Evolutionary conservation across 2,329 filamentous ascomycete genomes (phyloP).

Genomic region (Plectosphaerella plurivora): DNA sequence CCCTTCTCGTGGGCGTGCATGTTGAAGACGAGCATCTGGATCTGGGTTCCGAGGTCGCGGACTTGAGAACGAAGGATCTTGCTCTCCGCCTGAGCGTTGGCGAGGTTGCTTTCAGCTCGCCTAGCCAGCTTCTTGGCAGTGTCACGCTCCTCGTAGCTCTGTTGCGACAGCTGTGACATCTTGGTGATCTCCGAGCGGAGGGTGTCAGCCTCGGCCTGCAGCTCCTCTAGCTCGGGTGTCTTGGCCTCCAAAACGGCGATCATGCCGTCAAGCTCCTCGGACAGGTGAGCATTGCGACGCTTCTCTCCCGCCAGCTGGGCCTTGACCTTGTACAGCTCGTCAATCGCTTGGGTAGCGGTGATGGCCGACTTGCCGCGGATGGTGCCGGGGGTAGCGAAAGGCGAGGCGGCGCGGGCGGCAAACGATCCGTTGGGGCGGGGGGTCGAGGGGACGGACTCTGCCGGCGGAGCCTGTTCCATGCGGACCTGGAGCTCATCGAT

Average conservation of each 20-base stretch:
- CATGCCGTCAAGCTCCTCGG: conserved; percentile 77
- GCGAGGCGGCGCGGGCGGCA: conserved; percentile 49
- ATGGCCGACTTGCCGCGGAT: conserved; percentile 50
- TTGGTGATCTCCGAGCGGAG: conserved; percentile 77
- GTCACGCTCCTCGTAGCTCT: conserved; percentile 77
- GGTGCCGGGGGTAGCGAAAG: conserved; percentile 58
- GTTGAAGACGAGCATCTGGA: conserved; percentile 87
- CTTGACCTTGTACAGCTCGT: conserved; percentile 65
- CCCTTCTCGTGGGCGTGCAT: conserved; percentile 79
- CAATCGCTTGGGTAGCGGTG: conserved; percentile 58
- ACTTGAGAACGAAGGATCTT: conserved; percentile 82
- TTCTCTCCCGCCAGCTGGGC: conserved; percentile 69
- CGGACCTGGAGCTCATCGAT: conserved; percentile 49
- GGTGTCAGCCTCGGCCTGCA: conserved; percentile 74
- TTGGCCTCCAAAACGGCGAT: conserved; percentile 80
- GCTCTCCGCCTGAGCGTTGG: conserved; percentile 60
- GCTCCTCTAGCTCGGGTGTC: conserved; percentile 81
- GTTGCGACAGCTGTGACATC: conserved; percentile 79
- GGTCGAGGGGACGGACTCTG: conserved; percentile 52
- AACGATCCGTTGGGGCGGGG: conserved; percentile 55
- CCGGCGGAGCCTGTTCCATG: conserved; percentile 34
- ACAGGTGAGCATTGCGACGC: conserved; percentile 68
- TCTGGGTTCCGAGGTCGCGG: conserved; percentile 82
- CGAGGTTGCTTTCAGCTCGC: conserved; percentile 71
- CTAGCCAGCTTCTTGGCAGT: conserved; percentile 71